Base-by-base conservation (phyloP, 805 yeast genomes). In the Jamesozyma piceae region DNA sequence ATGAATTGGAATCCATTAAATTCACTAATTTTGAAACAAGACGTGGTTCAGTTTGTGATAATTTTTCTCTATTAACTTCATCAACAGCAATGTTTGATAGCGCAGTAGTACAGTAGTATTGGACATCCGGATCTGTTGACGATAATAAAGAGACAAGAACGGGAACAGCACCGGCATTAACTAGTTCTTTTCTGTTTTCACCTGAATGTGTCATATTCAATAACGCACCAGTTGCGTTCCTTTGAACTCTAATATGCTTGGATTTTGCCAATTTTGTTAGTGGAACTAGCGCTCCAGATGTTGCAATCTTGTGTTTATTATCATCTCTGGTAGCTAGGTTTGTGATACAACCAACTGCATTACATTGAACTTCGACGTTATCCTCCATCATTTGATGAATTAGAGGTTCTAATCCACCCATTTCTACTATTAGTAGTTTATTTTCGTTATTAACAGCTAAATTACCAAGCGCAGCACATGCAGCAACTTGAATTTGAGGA, bases 261-360 rank as follows among this genome's bases (percentile, higher is more conserved):
- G 95, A 85, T 64, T 85, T 88, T 13, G 98, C 98, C 49, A 92
- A 73, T 64, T 86, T 87, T 1, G 97, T 90, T 55, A 92, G 74
- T 3, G 98, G 98, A 26, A 87, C 81, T 46, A 92, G 73, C 1
- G 98, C 98, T 17, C 98, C 99, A 19, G 94, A 81, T 38, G 88
- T 82, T 18, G 99, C 99, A 55, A 92, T 92, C 62, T 87, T 88
- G 41, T 92, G 80, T 64, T 92, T 92, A 67, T 92, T 92, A 57
- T 87, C 95, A 65, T 92, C 99, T 66, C 86, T 95, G 5, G 98
- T 92, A 6, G 98, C 98, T 64, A 92, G 75, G 61, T 92, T 92
- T 30, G 99, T 92, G 58, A 92, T 89, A 63, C 98, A 92, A 15
- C 99, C 99, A 44, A 92, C 98, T 2, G 99, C 98, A 61, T 92